Evolutionary conservation across 495 filamentous ascomycete species (phyloP), one percentile per base, ranked within the genome.

Genomic region (Amphirosellinia nigrospora): DNA sequence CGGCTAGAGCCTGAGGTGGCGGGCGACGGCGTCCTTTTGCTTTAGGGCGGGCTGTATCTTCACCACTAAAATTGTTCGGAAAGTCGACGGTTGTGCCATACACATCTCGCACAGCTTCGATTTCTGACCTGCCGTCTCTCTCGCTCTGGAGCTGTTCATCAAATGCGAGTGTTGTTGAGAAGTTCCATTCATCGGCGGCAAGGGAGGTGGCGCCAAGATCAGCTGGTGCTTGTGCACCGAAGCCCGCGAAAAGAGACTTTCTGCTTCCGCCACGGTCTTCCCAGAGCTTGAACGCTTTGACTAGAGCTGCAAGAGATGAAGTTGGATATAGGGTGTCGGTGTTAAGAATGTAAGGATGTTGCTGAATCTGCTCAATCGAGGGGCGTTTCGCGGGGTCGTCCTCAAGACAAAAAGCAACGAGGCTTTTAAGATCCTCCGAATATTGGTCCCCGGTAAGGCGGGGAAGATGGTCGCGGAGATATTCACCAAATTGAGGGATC

Each of bases 91-190:
- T 78, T 0, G 79, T 78, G 19, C 86, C 85, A 74, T 87, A 86
- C 21, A 83, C 86, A 69, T 88, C 83, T 69, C 78, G 79, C 23
- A 87, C 78, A 38, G 86, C 81, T 69, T 85, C 81, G 7, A 68
- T 70, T 36, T 74, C 74, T 11, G 69, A 71, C 19, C 30, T 69
- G 13, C 72, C 74, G 32, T 78, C 76, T 13, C 82, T 75, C 72
- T 81, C 79, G 53, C 82, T 75, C 43, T 79, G 81, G 43, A 87
- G 82, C 63, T 86, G 80, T 67, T 89, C 85, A 74, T 96, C 91
- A 76, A 97, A 97, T 11, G 89, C 91, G 66, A 92, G 90, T 0
- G 93, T 96, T 0, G 92, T 94, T 75, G 92, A 94, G 74, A 97
- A 97, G 73, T 95, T 97, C 93, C 96, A 97, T 72, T 95, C 92